phyloP scores from a whole-genome alignment of 2,329 filamentous ascomycete species.

The Anthostomella pinea region DNA sequence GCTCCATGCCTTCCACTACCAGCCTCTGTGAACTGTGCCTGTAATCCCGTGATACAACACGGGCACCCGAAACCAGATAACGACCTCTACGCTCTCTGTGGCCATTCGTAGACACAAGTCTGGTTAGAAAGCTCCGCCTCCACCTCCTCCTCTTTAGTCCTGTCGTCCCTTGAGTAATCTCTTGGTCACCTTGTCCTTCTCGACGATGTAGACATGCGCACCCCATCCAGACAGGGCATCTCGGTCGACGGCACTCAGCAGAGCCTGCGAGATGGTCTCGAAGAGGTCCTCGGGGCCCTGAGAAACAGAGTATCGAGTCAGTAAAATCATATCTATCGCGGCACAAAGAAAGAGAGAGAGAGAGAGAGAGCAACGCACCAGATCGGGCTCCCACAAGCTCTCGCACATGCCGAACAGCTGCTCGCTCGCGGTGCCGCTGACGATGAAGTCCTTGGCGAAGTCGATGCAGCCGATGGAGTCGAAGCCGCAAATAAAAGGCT shows the following conservation, averaged over 20 bases:
- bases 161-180: conserved; percentile 96
- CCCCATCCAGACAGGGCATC: conserved; percentile 98
- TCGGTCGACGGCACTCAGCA: conserved; percentile 93
- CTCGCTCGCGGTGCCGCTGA: conserved; percentile 91
- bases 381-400: conserved; percentile 93
- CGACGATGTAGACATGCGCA: conserved; percentile 98
- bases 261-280: conserved; percentile 94
- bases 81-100: too few species aligned
- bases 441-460: conserved; percentile 99
- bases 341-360: not conserved
- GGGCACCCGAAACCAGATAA: too few species aligned
- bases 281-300: conserved; percentile 91
- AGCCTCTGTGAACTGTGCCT: too few species aligned
- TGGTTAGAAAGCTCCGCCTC: too few species aligned
- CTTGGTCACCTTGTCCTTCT: conserved; percentile 99
- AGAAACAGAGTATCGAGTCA: conserved; percentile 4
- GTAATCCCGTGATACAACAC: too few species aligned
- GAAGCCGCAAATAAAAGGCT: conserved; percentile 98
- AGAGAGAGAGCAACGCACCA: conserved; percentile 58
- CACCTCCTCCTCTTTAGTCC: conserved; percentile 56
- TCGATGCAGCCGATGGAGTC: conserved; percentile 99
- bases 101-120: too few species aligned
- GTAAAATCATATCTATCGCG: not conserved
- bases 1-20: conserved; percentile 8
- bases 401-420: conserved; percentile 99